Evolutionary conservation across 2,329 filamentous ascomycete genomes (phyloP).

Genomic region (Cryoendolithus antarcticus): DNA sequence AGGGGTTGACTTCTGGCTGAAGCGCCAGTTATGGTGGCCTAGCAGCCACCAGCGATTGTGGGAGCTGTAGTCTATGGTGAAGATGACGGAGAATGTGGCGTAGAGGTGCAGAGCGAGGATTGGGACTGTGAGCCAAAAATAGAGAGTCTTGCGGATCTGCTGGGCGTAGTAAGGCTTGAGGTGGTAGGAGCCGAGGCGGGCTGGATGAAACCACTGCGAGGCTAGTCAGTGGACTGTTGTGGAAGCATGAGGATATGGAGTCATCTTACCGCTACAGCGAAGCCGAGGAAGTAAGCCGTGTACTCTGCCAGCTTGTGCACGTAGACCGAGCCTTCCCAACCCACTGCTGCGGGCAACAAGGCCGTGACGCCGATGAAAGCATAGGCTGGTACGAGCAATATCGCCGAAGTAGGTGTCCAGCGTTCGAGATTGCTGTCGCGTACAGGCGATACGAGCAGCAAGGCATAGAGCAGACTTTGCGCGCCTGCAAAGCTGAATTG

Average conservation of each 20-base stretch:
- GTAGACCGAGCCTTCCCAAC: not conserved
- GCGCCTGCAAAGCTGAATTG: slow-evolving; percentile 1
- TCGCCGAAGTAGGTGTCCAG: slow-evolving; percentile 1
- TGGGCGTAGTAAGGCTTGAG: not conserved
- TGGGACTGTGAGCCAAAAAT: not conserved
- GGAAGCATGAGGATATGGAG: not conserved
- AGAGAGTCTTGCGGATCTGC: not conserved
- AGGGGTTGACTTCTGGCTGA: not conserved
- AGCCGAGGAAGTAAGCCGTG: not conserved
- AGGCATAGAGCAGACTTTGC: slow-evolving; percentile 1
- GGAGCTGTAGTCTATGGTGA: not conserved
- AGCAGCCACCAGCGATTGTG: not conserved
- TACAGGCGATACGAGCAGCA: slow-evolving; percentile 3
- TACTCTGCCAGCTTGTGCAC: not conserved
- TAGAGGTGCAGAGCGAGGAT: slow-evolving; percentile 1
- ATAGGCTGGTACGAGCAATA: slow-evolving; percentile 1
- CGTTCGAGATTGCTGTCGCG: slow-evolving; percentile 3
- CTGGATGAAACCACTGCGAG: slow-evolving; percentile 4
- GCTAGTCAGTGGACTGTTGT: not conserved
- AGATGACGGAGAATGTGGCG: not conserved
- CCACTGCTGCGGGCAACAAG: not conserved
- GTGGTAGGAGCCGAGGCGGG: slow-evolving; percentile 2
- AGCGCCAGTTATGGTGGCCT: not conserved
- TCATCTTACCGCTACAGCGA: slow-evolving; percentile 2
- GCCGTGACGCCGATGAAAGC: not conserved